phyloP scores from a whole-genome alignment of 2,329 filamentous ascomycete genomes.

The Fusarium acutatum region DNA sequence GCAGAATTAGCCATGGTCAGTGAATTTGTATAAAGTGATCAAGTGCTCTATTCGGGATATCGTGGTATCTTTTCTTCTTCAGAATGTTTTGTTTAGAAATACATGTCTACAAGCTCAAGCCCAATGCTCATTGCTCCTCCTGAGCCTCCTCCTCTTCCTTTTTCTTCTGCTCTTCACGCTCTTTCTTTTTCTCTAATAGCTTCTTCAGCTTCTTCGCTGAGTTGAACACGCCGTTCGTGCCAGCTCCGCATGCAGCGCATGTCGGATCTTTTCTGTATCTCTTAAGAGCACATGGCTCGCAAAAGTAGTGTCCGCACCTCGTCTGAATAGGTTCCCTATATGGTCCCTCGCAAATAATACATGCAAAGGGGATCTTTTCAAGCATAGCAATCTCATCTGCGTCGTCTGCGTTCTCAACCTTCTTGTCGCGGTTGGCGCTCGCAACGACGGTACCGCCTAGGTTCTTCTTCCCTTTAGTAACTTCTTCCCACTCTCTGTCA shows the following conservation, averaged over 20 bases:
- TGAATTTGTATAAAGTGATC: not conserved
- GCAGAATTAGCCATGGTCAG: not conserved
- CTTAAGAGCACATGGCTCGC: constrained; percentile 86
- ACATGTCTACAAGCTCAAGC: not conserved
- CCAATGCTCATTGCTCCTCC: constrained; percentile 37
- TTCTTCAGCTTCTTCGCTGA: constrained; percentile 83
- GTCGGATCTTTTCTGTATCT: constrained; percentile 86
- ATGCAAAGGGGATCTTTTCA: constrained; percentile 88
- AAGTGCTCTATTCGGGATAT: not conserved
- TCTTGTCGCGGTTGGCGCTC: constrained; percentile 60
- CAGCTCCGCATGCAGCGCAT: constrained; percentile 85
- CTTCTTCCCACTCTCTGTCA: constrained; percentile 91
- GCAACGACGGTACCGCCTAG: constrained; percentile 68
- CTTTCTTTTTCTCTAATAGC: constrained; percentile 77
- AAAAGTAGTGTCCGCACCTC: constrained; percentile 96
- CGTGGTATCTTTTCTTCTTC: constrained; percentile 17
- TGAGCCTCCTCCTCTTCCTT: constrained; percentile 60
- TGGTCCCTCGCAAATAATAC: constrained; percentile 81
- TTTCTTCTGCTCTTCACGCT: constrained; percentile 65
- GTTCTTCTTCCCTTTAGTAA: constrained; percentile 75
- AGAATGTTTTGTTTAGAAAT: not conserved
- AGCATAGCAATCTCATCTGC: constrained; percentile 74
- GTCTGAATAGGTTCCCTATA: constrained; percentile 87
- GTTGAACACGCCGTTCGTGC: constrained; percentile 91
- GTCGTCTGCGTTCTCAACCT: constrained; percentile 50